A percentile compares a stretch with the other conserved stretches of the same genome.
Conservation (phyloP, 2,329 filamentous ascomycete species). For the Stagonosporopsis tanaceti region DNA sequence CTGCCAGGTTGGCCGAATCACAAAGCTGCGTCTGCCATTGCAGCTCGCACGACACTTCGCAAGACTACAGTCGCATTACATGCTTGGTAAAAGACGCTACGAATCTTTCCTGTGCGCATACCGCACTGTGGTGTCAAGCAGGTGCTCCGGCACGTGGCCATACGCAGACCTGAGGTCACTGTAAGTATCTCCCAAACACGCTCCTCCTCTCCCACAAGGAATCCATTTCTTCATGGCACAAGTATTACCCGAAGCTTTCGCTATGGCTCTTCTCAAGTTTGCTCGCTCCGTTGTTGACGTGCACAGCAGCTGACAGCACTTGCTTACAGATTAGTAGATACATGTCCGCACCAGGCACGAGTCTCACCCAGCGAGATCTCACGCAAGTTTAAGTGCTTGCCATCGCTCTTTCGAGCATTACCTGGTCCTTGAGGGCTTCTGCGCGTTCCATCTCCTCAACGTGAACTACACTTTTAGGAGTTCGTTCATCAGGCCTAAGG, state of each 20-base stretch:
- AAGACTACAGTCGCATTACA: background rate
- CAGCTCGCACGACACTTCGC: slow-evolving; percentile 11
- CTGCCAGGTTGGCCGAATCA: slow-evolving; percentile 33
- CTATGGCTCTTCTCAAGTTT: background rate
- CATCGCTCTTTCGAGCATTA: background rate
- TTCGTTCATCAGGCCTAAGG: background rate
- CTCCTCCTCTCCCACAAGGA: background rate
- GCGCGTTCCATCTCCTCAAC: background rate
- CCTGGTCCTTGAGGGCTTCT: background rate
- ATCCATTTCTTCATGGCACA: background rate
- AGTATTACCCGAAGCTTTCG: background rate
- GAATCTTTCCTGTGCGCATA: slow-evolving; percentile 1
- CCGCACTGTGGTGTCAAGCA: slow-evolving; percentile 26
- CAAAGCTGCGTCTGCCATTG: slow-evolving; percentile 21
- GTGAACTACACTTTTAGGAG: background rate
- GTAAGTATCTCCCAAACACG: slow-evolving; percentile 32
- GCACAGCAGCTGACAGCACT: slow-evolving; percentile 7
- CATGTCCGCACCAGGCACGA: background rate
- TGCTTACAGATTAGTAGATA: slow-evolving; percentile 13
- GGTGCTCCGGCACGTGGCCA: slow-evolving; percentile 29
- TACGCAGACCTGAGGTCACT: slow-evolving; percentile 22
- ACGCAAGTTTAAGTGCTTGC: background rate
- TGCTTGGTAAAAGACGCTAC: background rate
- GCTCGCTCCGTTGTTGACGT: background rate
- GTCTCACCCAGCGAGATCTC: background rate